Evolutionary conservation across 371 early-diverging fungal species (phyloP), one percentile per base, ranked within the genome.

Genomic region (Phascolomyces articulosus): DNA sequence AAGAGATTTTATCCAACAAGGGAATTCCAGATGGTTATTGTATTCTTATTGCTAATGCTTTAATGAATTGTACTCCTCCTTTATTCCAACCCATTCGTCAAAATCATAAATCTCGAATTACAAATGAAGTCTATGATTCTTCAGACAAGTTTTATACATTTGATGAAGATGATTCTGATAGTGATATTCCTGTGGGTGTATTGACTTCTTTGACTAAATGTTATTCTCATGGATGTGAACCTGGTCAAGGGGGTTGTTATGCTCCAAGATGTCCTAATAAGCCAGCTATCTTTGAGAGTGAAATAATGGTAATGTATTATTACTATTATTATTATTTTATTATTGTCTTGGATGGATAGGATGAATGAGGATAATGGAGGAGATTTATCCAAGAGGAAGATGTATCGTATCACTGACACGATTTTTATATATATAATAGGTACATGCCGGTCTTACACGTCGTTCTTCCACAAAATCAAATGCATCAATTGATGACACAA

Each of bases 71-170:
- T 16, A 62, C 40, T 20, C 77, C 77, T 2, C 64, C 65, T 13
- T 28, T 82, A 21, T 75, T 82, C 47, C 60, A 70, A 11, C 83
- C 83, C 0, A 66, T 82, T 11, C 73, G 70, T 27, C 77, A 79
- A 58, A 79, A 80, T 16, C 73, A 82, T 63, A 79, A 75, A 58
- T 79, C 83, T 3, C 68, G 78, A 18, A 73, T 74, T 26, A 67
- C 74, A 15, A 67, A 64, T 40, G 68, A 69, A 3, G 55, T 79
- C 10, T 79, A 72, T 58, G 72, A 82, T 49, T 82, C 79, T 0
- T 60, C 72, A 6, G 77, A 78, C 55, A 76, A 82, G 59, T 62
- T 73, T 23, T 82, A 82, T 60, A 73, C 80, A 1, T 63, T 79
- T 55, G 74, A 68, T 41, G 82, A 74, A 40, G 75, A 77, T 56